These are phyloP conservation scores for Silene conica DNA, from an alignment of 148 eudicot genomes.

Conservation along the genomic window DNA sequence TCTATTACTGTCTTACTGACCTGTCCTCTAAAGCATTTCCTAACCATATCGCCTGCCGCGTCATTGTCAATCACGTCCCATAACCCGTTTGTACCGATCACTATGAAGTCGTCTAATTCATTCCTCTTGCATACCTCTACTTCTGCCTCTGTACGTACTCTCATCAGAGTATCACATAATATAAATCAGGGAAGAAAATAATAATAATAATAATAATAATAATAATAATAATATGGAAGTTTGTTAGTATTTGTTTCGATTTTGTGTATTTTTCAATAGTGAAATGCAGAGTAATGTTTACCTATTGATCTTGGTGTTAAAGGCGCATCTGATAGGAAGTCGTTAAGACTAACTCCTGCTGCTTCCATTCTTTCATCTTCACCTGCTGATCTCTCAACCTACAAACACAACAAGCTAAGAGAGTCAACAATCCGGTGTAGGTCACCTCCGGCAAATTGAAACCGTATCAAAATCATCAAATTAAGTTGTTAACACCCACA, in stretches of 20 bases:
- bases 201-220: too few species aligned
- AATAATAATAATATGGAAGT: too few species aligned
- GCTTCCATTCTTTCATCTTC: slow-evolving; percentile 32
- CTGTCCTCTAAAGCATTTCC: slow-evolving; percentile 29
- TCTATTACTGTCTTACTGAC: slow-evolving; percentile 16
- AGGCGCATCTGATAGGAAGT: slow-evolving; percentile 29
- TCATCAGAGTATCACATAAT: neutral
- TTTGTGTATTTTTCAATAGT: too few species aligned
- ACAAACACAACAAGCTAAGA: neutral
- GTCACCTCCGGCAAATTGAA: too few species aligned
- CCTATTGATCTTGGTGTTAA: slow-evolving; percentile 42
- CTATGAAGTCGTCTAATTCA: slow-evolving; percentile 33
- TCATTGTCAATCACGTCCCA: slow-evolving; percentile 55
- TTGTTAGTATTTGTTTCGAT: too few species aligned
- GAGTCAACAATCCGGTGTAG: neutral
- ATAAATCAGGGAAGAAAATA: too few species aligned
- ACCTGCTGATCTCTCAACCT: slow-evolving; percentile 39
- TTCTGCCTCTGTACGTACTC: slow-evolving; percentile 35
- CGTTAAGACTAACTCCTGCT: slow-evolving; percentile 30
- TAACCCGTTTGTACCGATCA: slow-evolving; percentile 48
- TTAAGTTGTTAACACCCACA: too few species aligned
- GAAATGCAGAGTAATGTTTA: neutral
- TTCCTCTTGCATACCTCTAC: slow-evolving; percentile 31
- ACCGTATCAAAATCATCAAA: too few species aligned
- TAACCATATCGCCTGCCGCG: slow-evolving; percentile 37